Base-by-base conservation (phyloP, 768 basidiomycete genomes). In the Lanmaoa pseudosensibilis region DNA sequence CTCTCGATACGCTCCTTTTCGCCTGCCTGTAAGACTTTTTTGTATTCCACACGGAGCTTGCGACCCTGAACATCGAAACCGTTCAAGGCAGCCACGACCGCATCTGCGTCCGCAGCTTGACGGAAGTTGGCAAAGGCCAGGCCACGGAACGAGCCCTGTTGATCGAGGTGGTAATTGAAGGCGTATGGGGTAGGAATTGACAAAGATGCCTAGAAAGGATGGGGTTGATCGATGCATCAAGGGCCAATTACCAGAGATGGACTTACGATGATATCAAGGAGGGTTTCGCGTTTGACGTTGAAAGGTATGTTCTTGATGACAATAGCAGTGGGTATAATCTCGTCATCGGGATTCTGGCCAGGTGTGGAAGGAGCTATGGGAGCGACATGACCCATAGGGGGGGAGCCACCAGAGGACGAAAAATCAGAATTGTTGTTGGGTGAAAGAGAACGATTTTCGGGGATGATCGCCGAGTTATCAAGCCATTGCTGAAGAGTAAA, bases 271-370 rank as follows among this genome's bases (percentile, higher is more conserved):
- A 98, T 94, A 77, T 90, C 88, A 68, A 98, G 86, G 64, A 99
- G 84, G 43, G 92, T 92, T 77, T 98, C 96, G 69, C 92, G 88
- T 77, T 94, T 92, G 63, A 98, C 94, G 67, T 94, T 94, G 81
- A 99, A 99, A 63, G 96, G 96, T 78, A 99, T 99, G 80, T 98
- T 98, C 85, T 99, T 99, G 75, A 99, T 98, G 70, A 99, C 97
- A 69, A 99, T 98, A 52, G 97, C 97, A 11, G 95, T 98, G 53
- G 96, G 96, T 75, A 98, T 98, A 73, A 97, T 82, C 73, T 97
- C 94, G 74, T 97, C 94, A 65, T 93, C 91, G 41, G 71, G 65
- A 56, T 75, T 81, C 68, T 75, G 78, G 56, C 73, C 75, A 46
- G 85, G 80, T 13, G 83, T 80, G 33, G 77, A 73, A 23, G 84